phyloP scores from a whole-genome alignment of 352 stramenopile genomes.

The Phytophthora tubulina region DNA sequence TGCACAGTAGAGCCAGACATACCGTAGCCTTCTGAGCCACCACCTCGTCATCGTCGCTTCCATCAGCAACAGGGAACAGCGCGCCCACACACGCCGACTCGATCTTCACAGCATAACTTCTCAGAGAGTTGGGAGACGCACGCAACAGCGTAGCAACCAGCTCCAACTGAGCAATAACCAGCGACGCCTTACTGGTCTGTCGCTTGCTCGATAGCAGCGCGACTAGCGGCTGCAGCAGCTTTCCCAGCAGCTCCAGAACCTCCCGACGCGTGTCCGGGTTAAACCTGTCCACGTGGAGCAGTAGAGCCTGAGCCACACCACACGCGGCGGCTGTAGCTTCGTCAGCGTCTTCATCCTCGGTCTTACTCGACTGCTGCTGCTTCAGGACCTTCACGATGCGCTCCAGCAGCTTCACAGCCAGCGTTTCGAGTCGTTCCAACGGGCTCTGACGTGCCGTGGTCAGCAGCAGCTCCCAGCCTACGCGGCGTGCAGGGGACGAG shows the following conservation, averaged over 20 bases:
- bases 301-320: slow-evolving; percentile 53
- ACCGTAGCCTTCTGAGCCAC: slow-evolving; percentile 34
- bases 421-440: slow-evolving; percentile 65
- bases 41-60: slow-evolving; percentile 27
- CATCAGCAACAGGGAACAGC: slow-evolving; percentile 38
- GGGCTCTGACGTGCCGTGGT: slow-evolving; percentile 68
- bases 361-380: slow-evolving; percentile 52
- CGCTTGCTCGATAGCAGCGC: slow-evolving; percentile 51
- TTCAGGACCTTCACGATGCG: slow-evolving; percentile 77
- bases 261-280: slow-evolving; percentile 67
- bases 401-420: slow-evolving; percentile 67
- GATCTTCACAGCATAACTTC: slow-evolving; percentile 70
- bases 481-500: slow-evolving; percentile 40
- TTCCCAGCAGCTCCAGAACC: slow-evolving; percentile 65
- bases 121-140: slow-evolving; percentile 62
- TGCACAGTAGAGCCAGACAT: slow-evolving; percentile 64
- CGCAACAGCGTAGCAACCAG: slow-evolving; percentile 62
- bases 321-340: slow-evolving; percentile 49
- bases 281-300: slow-evolving; percentile 63
- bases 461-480: slow-evolving; percentile 71
- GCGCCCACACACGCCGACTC: slow-evolving; percentile 54
- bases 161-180: slow-evolving; percentile 45
- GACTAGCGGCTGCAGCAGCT: slow-evolving; percentile 67
- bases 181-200: slow-evolving; percentile 23
- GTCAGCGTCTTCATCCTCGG: slow-evolving; percentile 40